Base-by-base conservation (phyloP, 2,329 filamentous ascomycete genomes). In the Geosmithia putterillii region DNA sequence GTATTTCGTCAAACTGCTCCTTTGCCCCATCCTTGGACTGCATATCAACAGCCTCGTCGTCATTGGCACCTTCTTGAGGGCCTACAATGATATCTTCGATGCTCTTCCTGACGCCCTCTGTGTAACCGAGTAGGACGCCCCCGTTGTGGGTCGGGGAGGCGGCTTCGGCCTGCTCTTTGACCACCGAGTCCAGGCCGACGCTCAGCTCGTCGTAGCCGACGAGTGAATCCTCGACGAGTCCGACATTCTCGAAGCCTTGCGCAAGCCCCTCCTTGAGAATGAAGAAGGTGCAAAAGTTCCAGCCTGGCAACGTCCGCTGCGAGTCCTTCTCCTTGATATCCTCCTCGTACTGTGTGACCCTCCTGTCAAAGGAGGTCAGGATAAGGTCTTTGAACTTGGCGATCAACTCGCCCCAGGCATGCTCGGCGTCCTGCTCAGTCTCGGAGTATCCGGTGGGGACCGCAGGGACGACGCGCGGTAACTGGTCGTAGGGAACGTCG, bases 281-380 rank as follows among this genome's bases (percentile, higher is more conserved):
- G 59, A 98, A 98, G 59, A 98, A 98, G 0, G 92, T 98, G 62
- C 92, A 96, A 58, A 98, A 98, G 57, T 98, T 98, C 92, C 92
- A 98, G 0, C 92, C 92, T 0, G 92, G 92, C 17, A 98, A 65
- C 28, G 71, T 81, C 40, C 90, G 76, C 59, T 96, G 89, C 1
- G 82, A 76, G 52, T 96, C 90, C 56, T 89, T 92, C 60, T 95
- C 92, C 48, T 86, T 84, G 51, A 98, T 95, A 52, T 98, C 92
- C 46, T 95, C 89, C 61, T 98, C 92, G 59, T 98, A 98, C 54
- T 96, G 90, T 18, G 77, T 80, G 1, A 98, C 92, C 8, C 92
- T 79, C 52, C 81, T 72, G 63, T 96, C 90, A 57, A 98, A 98
- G 1, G 89, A 94, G 6, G 78, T 76, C 21, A 98, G 66, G 42